phyloP scores from a whole-genome alignment of 805 yeast genomes.

The Nematodospora valgi region DNA sequence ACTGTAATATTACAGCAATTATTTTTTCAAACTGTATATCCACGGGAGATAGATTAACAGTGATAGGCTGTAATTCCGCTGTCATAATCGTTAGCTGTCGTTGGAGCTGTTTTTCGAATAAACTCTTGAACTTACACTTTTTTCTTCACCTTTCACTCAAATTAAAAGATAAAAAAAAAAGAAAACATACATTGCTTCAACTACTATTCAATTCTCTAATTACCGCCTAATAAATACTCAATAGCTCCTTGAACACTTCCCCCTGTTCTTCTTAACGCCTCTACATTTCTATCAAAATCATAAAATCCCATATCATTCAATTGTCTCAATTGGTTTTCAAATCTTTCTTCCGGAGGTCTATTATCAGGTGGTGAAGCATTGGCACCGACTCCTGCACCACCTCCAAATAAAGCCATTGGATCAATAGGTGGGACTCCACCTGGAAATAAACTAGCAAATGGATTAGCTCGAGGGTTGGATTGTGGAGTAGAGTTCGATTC shows the following conservation, averaged over 20 bases:
- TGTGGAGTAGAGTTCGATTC: conserved; percentile 13
- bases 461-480: conserved; percentile 27
- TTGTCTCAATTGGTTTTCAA: conserved; percentile 41
- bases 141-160: neutral
- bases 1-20: conserved; percentile 8
- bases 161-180: neutral
- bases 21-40: conserved; percentile 9
- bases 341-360: conserved; percentile 46
- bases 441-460: conserved; percentile 39
- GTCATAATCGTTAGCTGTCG: too few species aligned
- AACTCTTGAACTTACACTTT: neutral
- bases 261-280: conserved; percentile 90
- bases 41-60: too few species aligned
- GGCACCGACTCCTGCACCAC: conserved; percentile 24
- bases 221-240: conserved; percentile 61
- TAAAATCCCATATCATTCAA: conserved; percentile 61
- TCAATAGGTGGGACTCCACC: conserved; percentile 40
- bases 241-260: conserved; percentile 97
- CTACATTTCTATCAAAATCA: conserved; percentile 88
- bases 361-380: conserved; percentile 34
- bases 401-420: conserved; percentile 50
- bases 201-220: conserved; percentile 6
- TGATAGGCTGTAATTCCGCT: too few species aligned
- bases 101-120: neutral
- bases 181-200: neutral